Base-by-base conservation (phyloP, 352 stramenopile species). In the Phytopythium mirpurense region DNA sequence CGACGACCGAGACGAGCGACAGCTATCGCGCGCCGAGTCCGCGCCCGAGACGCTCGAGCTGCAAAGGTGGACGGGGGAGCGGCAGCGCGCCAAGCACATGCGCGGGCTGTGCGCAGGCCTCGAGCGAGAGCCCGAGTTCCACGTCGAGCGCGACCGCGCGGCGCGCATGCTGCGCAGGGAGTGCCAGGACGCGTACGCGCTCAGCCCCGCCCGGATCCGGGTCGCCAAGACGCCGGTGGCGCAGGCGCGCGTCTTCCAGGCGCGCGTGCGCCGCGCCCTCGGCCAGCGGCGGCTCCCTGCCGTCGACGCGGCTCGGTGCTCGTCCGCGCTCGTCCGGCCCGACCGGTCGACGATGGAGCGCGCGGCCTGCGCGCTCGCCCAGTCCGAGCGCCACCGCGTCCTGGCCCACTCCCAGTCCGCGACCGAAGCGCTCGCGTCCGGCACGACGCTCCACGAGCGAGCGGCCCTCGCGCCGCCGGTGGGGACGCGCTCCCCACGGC, bases 141-240 rank as follows among this genome's bases (percentile, higher is more conserved):
- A 77, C 47, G 50, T 74, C 19, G 40, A 46, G 3, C 69, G 69
- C 14, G 61, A 86, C 34, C 67, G 67, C 47, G 75, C 75, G 6
- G 55, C 60, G 16, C 74, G 63, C 41, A 79, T 85, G 40, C 77
- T 86, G 51, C 62, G 70, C 26, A 74, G 71, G 36, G 70, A 87
- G 56, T 81, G 69, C 34, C 51, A 74, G 23, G 40, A 62, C n/a
- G 59, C 62, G 0, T 60, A 67, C 18, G 56, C 61, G 15, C 52
- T 68, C 36, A 65, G 68, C 0, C 51, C 62, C 6, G 70, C 54
- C 7, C 67, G 72, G 0, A 78, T 87, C 45, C 75, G 74, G 31
- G 51, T 78, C 44, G 65, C 73, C 11, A 72, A 59, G 21, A 74
- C 78, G 2, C 56, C 63, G 51, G 38, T 35, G 0, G 75, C 67